Evolutionary conservation across 768 basidiomycete species (phyloP), one percentile per base, ranked within the genome.

Genomic region (Trametes coccinea): DNA sequence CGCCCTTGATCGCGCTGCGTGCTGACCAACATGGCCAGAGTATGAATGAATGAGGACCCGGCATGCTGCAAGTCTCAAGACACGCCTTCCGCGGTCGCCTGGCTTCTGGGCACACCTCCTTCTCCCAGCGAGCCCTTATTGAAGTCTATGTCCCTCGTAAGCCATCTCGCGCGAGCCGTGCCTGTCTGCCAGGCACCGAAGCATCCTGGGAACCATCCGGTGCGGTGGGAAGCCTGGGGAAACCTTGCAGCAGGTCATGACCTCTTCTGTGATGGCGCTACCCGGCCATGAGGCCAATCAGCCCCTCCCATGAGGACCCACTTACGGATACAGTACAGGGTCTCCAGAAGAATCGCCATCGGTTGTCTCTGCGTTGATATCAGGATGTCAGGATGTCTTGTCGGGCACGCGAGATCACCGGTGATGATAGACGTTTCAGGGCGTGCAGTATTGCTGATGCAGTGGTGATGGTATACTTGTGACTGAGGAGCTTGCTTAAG

Each of bases 181-280:
- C 62, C 62, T 60, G 58, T 53, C 54, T 33, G 53, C 47, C 62
- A 60, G 58, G 62, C 62, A 63, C 62, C 53, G 62, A 64, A 64
- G 54, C 56, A 43, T 46, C 51, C 34, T 48, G 43, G 22, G 51
- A 64, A 64, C 34, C 34, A 37, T 37, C 34, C 34, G 34, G 34
- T 37, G 34, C 34, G 11, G 34, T 37, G 34, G 34, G 34, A 22
- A 45, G 48, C 48, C 53, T 17, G 46, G 22, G 22, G 22, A 44
- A 37, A 47, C 34, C 22, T 39, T 31, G 39, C 16, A 47, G 31
- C 54, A 37, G 34, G 34, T 37, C 62, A 46, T 31, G 46, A 39
- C 46, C 51, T 56, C 53, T 6, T 54, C 62, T 48, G 29, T 22
- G 43, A 43, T 41, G 53, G 56, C 56, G 56, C 49, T 54, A 31